These are phyloP conservation scores for Pythium aristosporum DNA, from an alignment of 352 stramenopile species.

Conservation along the genomic window DNA sequence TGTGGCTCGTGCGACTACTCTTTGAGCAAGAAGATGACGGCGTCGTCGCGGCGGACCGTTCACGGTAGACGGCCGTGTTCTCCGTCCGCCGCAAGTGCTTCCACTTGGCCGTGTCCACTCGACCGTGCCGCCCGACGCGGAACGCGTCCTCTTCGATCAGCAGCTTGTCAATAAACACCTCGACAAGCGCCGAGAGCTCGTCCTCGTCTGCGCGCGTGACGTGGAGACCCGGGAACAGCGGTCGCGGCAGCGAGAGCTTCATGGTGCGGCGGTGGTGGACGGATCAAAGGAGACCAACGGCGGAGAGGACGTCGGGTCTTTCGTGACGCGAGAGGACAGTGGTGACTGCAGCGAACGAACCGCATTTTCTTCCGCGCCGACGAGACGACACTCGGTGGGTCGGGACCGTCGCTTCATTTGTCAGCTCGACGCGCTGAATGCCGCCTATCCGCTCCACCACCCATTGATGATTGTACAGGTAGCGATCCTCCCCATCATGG, in stretches of 20 bases:
- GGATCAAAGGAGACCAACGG: too few species aligned
- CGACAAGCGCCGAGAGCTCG: slow-evolving; percentile 5
- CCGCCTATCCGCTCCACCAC: too few species aligned
- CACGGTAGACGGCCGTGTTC: slow-evolving; percentile 3
- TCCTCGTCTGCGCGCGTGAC: background rate
- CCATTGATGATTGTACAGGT: too few species aligned
- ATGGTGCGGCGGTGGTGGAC: background rate
- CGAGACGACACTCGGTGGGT: too few species aligned
- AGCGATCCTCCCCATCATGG: background rate
- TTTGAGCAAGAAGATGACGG: too few species aligned
- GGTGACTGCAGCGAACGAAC: too few species aligned
- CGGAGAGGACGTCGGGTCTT: too few species aligned
- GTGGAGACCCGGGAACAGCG: slow-evolving; percentile 6
- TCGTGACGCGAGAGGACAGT: too few species aligned
- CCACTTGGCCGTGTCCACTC: slow-evolving; percentile 31
- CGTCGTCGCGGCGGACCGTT: background rate
- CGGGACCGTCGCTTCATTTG: too few species aligned
- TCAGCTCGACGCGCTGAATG: too few species aligned
- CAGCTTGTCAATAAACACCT: slow-evolving; percentile 11
- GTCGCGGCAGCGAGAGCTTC: slow-evolving; percentile 14
- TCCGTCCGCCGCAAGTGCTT: slow-evolving; percentile 5
- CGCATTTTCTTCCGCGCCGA: too few species aligned
- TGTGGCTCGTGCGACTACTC: background rate
- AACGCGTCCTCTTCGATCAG: slow-evolving; percentile 5
- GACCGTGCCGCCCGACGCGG: slow-evolving; percentile 25